phyloP scores from a whole-genome alignment of 2,329 filamentous ascomycete species.

The Fusarium transvaalense region DNA sequence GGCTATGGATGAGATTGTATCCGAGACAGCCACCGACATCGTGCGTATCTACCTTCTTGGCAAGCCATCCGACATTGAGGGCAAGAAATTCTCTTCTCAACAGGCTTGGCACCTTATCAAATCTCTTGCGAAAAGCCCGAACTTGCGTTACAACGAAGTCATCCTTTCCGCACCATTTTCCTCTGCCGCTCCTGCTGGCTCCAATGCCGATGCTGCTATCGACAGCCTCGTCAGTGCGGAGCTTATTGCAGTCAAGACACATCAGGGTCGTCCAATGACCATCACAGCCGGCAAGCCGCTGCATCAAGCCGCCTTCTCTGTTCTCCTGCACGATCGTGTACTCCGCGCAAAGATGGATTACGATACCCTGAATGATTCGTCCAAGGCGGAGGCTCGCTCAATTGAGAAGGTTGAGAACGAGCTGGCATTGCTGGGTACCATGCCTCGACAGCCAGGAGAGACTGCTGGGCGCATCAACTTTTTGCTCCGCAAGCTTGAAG shows the following conservation, averaged over 20 bases:
- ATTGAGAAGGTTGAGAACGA: slow-evolving; percentile 87
- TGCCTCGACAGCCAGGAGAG: slow-evolving; percentile 79
- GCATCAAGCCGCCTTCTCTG: slow-evolving; percentile 84
- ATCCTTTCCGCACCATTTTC: slow-evolving; percentile 80
- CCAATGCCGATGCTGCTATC: slow-evolving; percentile 79
- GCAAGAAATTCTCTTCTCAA: slow-evolving; percentile 79
- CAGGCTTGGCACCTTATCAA: slow-evolving; percentile 94
- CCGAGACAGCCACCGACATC: slow-evolving; percentile 89
- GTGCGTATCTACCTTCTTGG: slow-evolving; percentile 91
- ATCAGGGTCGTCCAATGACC: slow-evolving; percentile 80
- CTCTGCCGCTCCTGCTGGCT: slow-evolving; percentile 56
- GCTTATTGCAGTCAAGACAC: slow-evolving; percentile 80
- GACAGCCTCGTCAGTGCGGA: slow-evolving; percentile 87
- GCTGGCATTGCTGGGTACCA: slow-evolving; percentile 74
- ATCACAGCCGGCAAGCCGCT: slow-evolving; percentile 88
- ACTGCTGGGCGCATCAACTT: slow-evolving; percentile 75
- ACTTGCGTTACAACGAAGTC: slow-evolving; percentile 86
- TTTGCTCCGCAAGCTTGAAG: slow-evolving; percentile 78
- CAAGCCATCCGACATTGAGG: slow-evolving; percentile 59
- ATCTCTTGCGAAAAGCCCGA: slow-evolving; percentile 75
- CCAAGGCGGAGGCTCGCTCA: slow-evolving; percentile 76
- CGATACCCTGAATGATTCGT: slow-evolving; percentile 74
- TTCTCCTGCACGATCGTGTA: slow-evolving; percentile 77
- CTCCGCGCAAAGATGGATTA: slow-evolving; percentile 81
- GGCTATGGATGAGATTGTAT: slow-evolving; percentile 89